Conservation (phyloP, 2,329 filamentous ascomycete species). For the Botrytis cinerea region DNA sequence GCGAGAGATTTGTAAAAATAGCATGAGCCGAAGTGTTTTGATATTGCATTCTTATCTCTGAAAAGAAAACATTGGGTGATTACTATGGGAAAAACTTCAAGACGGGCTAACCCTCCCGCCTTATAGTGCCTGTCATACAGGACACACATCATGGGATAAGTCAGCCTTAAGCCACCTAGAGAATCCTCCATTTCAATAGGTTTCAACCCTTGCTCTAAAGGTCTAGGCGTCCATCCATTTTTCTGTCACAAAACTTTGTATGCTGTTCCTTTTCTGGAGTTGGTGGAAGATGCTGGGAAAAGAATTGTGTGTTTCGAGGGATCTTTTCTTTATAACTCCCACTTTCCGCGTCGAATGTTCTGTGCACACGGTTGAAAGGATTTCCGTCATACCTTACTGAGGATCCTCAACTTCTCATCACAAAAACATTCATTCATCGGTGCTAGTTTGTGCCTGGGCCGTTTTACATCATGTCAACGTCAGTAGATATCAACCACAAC, state of each 20-base stretch:
- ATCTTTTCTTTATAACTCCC: conserved; percentile 8
- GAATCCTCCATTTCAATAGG: not conserved
- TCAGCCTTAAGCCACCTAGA: conserved; percentile 15
- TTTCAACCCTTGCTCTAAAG: not conserved
- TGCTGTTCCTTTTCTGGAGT: not conserved
- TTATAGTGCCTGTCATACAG: not conserved
- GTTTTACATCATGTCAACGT: not conserved
- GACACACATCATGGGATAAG: not conserved
- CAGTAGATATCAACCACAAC: conserved; percentile 23
- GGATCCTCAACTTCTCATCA: not conserved
- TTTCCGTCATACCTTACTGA: not conserved
- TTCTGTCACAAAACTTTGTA: not conserved
- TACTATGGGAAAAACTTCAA: not conserved
- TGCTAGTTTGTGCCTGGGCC: not conserved
- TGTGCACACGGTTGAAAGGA: not conserved
- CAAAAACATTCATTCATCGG: not conserved
- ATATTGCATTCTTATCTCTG: not conserved
- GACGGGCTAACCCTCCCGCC: not conserved
- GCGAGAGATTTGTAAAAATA: not conserved
- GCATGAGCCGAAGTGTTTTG: not conserved
- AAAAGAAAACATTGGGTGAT: not conserved
- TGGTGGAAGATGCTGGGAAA: not conserved
- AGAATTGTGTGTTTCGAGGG: not conserved
- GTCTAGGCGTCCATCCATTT: conserved; percentile 11
- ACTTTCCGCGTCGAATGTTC: not conserved